Percentiles rank a stretch among this genome's conserved stretches.
These are phyloP conservation scores for Quercus rubra DNA, from an alignment of 306 rosid species.

Conservation along the genomic window DNA sequence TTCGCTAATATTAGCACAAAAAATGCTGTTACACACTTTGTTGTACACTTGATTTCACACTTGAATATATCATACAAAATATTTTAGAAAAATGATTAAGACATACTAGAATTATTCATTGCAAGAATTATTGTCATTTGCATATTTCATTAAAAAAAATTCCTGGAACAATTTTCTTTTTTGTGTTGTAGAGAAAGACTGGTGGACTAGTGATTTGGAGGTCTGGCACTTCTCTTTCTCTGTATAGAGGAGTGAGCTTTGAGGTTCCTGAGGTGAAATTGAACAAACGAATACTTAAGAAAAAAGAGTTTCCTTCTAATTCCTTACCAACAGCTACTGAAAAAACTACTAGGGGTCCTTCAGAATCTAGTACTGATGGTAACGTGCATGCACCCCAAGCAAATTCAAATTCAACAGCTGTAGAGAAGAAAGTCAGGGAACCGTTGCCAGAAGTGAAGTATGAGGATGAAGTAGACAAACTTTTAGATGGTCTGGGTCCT, in stretches of 20 bases:
- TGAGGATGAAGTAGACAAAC: slow-evolving; percentile 74
- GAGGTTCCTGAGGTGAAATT: slow-evolving; percentile 60
- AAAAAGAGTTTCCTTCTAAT: slow-evolving; percentile 31
- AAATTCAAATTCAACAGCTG: slow-evolving; percentile 32
- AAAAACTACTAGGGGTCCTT: slow-evolving; percentile 24
- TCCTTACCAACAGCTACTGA: slow-evolving; percentile 33
- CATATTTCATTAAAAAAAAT: neutral
- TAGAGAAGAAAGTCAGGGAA: slow-evolving; percentile 34
- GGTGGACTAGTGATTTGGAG: slow-evolving; percentile 98
- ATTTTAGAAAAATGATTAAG: neutral
- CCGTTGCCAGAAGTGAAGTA: slow-evolving; percentile 48
- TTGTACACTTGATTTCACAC: no score
- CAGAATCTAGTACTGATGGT: slow-evolving; percentile 32
- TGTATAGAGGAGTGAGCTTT: slow-evolving; percentile 94
- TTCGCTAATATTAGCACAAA: no score
- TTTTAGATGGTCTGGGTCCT: slow-evolving; percentile 81
- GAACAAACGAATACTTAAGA: slow-evolving; percentile 50
- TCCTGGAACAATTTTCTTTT: slow-evolving; percentile 10
- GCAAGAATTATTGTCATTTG: neutral
- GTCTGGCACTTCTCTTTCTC: slow-evolving; percentile 89
- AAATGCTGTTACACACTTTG: no score
- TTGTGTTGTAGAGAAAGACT: slow-evolving; percentile 74
- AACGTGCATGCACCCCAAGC: slow-evolving; percentile 24
- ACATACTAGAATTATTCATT: neutral
- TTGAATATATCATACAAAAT: neutral